Conservation (phyloP, 2,329 filamentous ascomycete species). For the Alternaria panax region DNA sequence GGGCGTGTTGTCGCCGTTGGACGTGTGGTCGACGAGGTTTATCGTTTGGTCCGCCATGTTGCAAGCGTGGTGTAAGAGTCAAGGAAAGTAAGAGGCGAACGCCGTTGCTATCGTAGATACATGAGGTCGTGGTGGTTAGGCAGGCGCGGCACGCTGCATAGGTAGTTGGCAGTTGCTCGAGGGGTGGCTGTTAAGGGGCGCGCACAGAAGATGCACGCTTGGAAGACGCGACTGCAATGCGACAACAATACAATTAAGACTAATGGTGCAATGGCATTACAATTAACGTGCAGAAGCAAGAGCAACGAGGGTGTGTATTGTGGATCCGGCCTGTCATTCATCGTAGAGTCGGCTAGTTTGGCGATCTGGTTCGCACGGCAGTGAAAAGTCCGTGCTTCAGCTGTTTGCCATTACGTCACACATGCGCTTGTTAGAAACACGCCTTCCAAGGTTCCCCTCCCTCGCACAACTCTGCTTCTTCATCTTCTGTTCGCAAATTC, state of each 20-base stretch:
- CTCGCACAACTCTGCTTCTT: conserved; percentile 12
- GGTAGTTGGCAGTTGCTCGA: neutral
- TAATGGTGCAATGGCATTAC: conserved; percentile 3
- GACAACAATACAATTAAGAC: conserved; percentile 2
- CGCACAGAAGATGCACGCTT: conserved; percentile 9
- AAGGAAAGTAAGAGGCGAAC: conserved; percentile 21
- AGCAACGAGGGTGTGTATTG: conserved; percentile 4
- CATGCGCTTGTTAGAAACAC: conserved; percentile 30
- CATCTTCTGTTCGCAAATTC: conserved; percentile 12
- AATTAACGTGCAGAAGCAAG: conserved; percentile 11
- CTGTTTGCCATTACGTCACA: conserved; percentile 37
- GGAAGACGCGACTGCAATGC: conserved; percentile 7
- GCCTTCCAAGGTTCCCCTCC: conserved; percentile 30
- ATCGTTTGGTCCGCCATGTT: conserved; percentile 68
- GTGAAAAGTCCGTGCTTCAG: conserved; percentile 26
- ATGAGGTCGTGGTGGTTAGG: conserved; percentile 34
- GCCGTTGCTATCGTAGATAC: conserved; percentile 40
- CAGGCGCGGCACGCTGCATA: conserved; percentile 25
- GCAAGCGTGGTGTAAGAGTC: neutral
- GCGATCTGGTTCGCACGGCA: conserved; percentile 29
- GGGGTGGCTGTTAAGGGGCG: conserved; percentile 31
- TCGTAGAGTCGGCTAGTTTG: conserved; percentile 19
- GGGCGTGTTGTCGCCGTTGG: conserved; percentile 48
- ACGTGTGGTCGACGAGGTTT: conserved; percentile 65
- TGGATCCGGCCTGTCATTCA: conserved; percentile 5